Evolutionary conservation across 768 basidiomycete species (phyloP), one percentile per base, ranked within the genome.

Genomic region (Psilocybe cubensis): DNA sequence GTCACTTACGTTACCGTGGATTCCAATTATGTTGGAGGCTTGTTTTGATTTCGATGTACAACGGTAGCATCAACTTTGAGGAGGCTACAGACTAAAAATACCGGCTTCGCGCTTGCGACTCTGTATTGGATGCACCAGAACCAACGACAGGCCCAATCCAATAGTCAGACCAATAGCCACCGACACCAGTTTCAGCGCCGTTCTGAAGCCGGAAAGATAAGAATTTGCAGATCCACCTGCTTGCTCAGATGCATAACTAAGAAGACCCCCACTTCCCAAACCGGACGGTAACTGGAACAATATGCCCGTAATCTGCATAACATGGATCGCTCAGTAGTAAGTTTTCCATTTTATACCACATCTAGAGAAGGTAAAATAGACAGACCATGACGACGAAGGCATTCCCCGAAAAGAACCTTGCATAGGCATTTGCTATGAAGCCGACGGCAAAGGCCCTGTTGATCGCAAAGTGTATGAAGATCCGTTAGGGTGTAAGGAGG

Each of bases 221-320:
- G 86, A 80, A 0, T 74, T 70, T 3, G 80, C 72, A 28, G 78
- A 77, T 12, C 84, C 86, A 5, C 78, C 71, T 21, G 83, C 76
- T 57, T 83, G 78, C 59, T 82, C 74, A 33, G 79, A 79, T 10
- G 84, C 87, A 65, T 87, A 92, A 58, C 82, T 84, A 59, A 95
- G 79, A 6, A 94, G 82, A 27, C 92, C 92, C 10, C 90, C 91
- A 42, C 84, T 90, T 7, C 87, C 85, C 10, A 94, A 80, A 35
- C 92, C 92, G 7, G 89, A 90, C 0, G 92, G 92, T 1, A 94
- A 80, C 72, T 94, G 93, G 75, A 94, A 90, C 14, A 94, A 77
- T 46, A 94, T 89, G 21, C 89, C 91, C 0, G 88, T 90, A 60
- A 91, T 87, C 76, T 78, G 44, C 24, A 7, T 2, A 41, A 50